Percentiles rank a stretch among this genome's conserved stretches.
Conservation (phyloP, 2,329 filamentous ascomycete genomes). For the Exophiala sp. region DNA sequence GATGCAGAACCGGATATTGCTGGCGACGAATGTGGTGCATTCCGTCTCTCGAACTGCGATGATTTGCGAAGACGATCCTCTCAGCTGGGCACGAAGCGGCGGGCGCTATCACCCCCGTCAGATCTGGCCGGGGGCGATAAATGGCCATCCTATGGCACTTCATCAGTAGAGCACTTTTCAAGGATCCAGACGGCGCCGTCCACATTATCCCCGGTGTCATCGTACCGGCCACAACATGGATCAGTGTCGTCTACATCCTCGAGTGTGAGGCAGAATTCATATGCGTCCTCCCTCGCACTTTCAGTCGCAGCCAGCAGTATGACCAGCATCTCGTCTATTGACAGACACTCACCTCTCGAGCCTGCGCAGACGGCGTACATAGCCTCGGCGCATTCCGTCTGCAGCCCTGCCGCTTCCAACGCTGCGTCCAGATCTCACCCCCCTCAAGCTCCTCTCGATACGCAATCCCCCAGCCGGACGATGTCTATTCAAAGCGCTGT, state of each 20-base stretch:
- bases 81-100: conserved; percentile 56
- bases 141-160: conserved; percentile 29
- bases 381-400: conserved; percentile 41
- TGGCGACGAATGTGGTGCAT: conserved; percentile 36
- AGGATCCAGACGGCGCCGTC: conserved; percentile 11
- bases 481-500: conserved; percentile 40
- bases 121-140: conserved; percentile 42
- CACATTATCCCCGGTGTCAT: conserved; percentile 49
- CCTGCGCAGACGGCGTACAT: conserved; percentile 51
- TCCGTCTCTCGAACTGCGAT: conserved; percentile 36
- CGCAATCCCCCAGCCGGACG: conserved; percentile 38
- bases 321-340: conserved; percentile 58
- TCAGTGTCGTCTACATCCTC: conserved; percentile 64
- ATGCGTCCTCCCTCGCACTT: conserved; percentile 55
- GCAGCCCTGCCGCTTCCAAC: conserved; percentile 36
- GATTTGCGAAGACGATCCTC: conserved; percentile 36
- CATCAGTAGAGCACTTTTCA: conserved; percentile 11
- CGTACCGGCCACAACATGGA: conserved; percentile 45
- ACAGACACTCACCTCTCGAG: conserved; percentile 55
- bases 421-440: conserved; percentile 27
- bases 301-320: conserved; percentile 58
- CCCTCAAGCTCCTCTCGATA: conserved; percentile 33
- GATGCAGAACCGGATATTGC: conserved; percentile 42
- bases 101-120: conserved; percentile 58
- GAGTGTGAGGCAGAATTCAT: conserved; percentile 55